Base-by-base conservation (phyloP, 2,329 filamentous ascomycete genomes). In the Colletotrichum sidae region DNA sequence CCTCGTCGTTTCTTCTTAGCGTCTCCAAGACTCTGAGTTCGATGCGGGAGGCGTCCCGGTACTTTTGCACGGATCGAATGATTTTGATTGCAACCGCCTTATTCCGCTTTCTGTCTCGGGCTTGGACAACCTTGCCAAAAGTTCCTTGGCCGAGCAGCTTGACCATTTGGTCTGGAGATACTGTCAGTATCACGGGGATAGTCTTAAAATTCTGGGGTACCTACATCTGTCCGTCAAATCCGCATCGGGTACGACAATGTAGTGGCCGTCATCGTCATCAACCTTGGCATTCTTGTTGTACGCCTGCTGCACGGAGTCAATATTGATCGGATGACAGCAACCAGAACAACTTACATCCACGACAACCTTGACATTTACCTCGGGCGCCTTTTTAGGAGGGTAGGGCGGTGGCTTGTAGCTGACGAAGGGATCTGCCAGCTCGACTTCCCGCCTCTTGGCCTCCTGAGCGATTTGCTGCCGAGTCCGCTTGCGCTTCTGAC, bases 91-190 rank as follows among this genome's bases (percentile, higher is more conserved):
- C 96, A 44, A 97, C 96, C 6, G 84, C 76, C 76, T 94, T 93
- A 70, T 90, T 90, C 68, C 89, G 90, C 72, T 87, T 87, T 67
- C 88, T 88, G 76, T 99, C 96, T 71, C 88, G 90, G 56, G 96
- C 96, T 78, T 97, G 92, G 15, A 99, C 96, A 13, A 99, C 96
- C 78, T 99, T 99, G 74, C 96, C 96, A 76, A 99, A 99, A 0
- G 96, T 99, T 69, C 96, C 96, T 80, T 99, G 96, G 25, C 96
- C 96, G 11, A 99, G 90, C 35, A 98, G 85, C 71, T 93, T 94
- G 67, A 91, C 84, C 71, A 99, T 95, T 80, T 92, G 89, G 78
- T 98, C 94, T 97, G 70, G 34, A 11, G 15, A 39, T 46, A 41
- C 49, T 37, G 68, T 81, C 44, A 77, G 72, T 62, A 66, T 38